phyloP scores from a whole-genome alignment of 2,329 filamentous ascomycete genomes.

The Pseudogymnoascus sp. region DNA sequence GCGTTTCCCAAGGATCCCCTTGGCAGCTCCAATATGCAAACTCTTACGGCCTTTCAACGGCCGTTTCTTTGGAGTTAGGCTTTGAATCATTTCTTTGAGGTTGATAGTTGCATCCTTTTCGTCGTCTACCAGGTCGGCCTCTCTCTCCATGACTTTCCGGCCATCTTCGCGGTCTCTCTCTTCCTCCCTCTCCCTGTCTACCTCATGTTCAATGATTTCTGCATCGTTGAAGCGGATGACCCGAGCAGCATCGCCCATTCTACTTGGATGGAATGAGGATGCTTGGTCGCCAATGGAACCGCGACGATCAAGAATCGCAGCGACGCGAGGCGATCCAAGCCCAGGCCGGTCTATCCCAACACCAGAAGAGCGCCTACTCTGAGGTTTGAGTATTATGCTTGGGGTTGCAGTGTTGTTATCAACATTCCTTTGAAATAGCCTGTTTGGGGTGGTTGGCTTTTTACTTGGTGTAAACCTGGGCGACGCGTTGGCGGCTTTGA shows the following conservation, averaged over 20 bases:
- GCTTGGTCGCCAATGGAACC: constrained; percentile 63
- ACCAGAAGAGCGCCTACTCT: constrained; percentile 53
- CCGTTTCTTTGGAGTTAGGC: constrained; percentile 68
- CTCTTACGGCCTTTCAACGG: constrained; percentile 62
- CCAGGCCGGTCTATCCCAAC: constrained; percentile 62
- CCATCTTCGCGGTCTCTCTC: constrained; percentile 55
- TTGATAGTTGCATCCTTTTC: constrained; percentile 58
- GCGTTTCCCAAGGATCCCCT: constrained; percentile 65
- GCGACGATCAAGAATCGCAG: constrained; percentile 62
- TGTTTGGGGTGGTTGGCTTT: constrained; percentile 31
- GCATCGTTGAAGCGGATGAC: constrained; percentile 60
- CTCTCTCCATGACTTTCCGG: constrained; percentile 46
- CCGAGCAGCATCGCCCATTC: constrained; percentile 24
- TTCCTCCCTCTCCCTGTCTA: constrained; percentile 53
- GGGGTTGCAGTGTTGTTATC: constrained; percentile 52
- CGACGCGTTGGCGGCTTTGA: constrained; percentile 28
- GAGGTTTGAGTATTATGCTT: constrained; percentile 54
- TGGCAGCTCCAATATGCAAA: constrained; percentile 65
- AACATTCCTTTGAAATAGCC: constrained; percentile 46
- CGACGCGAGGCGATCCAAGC: constrained; percentile 66
- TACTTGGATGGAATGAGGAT: constrained; percentile 51
- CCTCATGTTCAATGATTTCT: constrained; percentile 50
- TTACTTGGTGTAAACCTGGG: constrained; percentile 28
- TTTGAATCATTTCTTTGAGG: constrained; percentile 69
- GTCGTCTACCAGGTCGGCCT: constrained; percentile 40